phyloP scores from a whole-genome alignment of 2,329 filamentous ascomycete species.

The Fusarium pseudograminearum region DNA sequence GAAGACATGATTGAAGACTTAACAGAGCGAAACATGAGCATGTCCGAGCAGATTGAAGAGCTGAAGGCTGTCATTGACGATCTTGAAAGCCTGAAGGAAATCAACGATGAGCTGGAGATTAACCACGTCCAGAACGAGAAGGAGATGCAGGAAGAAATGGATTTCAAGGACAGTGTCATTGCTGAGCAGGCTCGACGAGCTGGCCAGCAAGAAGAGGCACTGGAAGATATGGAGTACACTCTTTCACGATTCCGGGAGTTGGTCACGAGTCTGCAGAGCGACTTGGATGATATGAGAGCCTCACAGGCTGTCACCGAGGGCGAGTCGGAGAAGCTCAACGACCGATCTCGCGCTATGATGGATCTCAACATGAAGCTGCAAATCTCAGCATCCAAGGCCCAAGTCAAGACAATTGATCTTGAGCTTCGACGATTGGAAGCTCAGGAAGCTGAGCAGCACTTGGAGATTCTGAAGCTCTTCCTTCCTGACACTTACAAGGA shows the following conservation, averaged over 20 bases:
- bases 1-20: constrained; percentile 96
- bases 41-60: constrained; percentile 86
- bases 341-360: constrained; percentile 92
- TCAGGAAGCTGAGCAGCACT: constrained; percentile 87
- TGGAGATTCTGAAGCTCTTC: constrained; percentile 90
- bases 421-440: constrained; percentile 89
- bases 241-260: constrained; percentile 89
- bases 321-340: constrained; percentile 90
- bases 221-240: constrained; percentile 92
- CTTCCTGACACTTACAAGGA: constrained; percentile 84
- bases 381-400: constrained; percentile 88
- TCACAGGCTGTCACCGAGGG: constrained; percentile 93
- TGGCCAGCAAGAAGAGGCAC: constrained; percentile 79
- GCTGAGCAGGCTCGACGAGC: constrained; percentile 82
- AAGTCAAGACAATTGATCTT: constrained; percentile 93
- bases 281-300: constrained; percentile 91
- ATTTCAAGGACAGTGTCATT: constrained; percentile 86
- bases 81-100: constrained; percentile 87
- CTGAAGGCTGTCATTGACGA: constrained; percentile 86
- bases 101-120: constrained; percentile 93
- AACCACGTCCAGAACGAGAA: constrained; percentile 95
- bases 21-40: constrained; percentile 85
- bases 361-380: constrained; percentile 96
- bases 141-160: constrained; percentile 92
- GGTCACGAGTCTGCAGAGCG: constrained; percentile 84